Evolutionary conservation across 495 filamentous ascomycete genomes (phyloP), one percentile per base, ranked within the genome.

Genomic region (Xylaria bambusicola): DNA sequence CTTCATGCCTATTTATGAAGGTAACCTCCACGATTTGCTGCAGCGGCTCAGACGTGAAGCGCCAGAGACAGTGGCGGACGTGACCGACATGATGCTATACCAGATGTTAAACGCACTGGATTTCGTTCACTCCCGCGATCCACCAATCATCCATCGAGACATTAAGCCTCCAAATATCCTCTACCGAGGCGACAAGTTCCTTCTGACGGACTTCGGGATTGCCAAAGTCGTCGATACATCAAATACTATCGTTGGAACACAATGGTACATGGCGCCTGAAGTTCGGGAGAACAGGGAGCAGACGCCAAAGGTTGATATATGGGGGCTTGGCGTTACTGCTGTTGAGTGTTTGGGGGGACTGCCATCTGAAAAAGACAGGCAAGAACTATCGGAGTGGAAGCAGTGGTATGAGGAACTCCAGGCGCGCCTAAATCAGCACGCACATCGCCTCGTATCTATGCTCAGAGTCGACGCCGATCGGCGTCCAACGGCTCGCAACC

Each of bases 91-190:
- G 40, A 65, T 65, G 62, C 17, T 65, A 5, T 62, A 23, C 52
- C 62, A 65, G 52, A 65, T 65, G 8, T 58, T 59, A 44, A n/a
- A 26, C 53, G 60, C 46, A 21, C 54, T 66, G 18, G 55, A 66
- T 54, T 58, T 54, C 24, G 31, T 66, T 23, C 56, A 66, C 56
- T 55, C 54, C 18, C 60, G 33, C 15, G 54, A 61, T 38, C 58
- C 58, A 20, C 44, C 44, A 23, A 66, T 66, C 41, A 66, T 66
- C 47, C 63, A 65, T 63, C 60, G 63, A 63, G 52, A 61, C 35
- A 61, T 61, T 0, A 61, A 61, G 51, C 58, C 58, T 33, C 47
- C 58, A 18, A 61, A 61, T 40, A 56, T 61, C 40, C 58, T 61
- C 24, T 61, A 61, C 46, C 53, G 31, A 58, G 60, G 53, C 48